Percentiles rank a stretch among this genome's conserved stretches.
phyloP scores from a whole-genome alignment of 495 filamentous ascomycete genomes.

The Tuber indicum region DNA sequence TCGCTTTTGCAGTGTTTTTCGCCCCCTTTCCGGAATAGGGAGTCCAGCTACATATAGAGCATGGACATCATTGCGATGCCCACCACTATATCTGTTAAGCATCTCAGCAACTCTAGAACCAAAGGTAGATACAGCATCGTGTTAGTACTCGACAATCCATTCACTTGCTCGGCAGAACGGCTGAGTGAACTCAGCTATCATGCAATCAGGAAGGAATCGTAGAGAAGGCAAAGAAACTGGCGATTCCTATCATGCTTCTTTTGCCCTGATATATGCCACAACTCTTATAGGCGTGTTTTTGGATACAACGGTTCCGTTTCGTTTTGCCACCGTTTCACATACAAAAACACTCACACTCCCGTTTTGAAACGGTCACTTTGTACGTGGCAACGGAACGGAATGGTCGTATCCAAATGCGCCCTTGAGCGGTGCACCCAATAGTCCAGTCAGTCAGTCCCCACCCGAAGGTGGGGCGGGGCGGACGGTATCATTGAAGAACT shows the following conservation, averaged over 20 bases:
- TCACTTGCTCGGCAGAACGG: neutral
- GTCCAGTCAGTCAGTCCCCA: no score
- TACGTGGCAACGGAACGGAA: no score
- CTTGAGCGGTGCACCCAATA: no score
- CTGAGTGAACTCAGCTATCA: neutral
- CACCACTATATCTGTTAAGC: neutral
- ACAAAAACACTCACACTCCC: no score
- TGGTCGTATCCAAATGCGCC: no score
- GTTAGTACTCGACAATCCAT: neutral
- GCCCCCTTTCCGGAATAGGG: neutral
- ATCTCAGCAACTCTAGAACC: neutral
- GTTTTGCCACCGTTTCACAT: no score
- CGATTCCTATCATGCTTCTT: neutral
- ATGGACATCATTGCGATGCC: neutral
- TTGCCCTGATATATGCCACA: neutral
- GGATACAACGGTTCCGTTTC: no score
- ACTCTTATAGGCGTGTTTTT: no score
- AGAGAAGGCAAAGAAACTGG: neutral
- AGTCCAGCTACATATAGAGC: neutral
- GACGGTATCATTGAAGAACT: no score
- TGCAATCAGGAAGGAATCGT: neutral
- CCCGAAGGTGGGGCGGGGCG: no score
- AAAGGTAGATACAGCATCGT: neutral
- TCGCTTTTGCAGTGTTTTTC: neutral
- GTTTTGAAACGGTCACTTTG: no score